Evolutionary conservation across 2,329 filamentous ascomycete genomes (phyloP).

Genomic region (Cladosporium sp.): DNA sequence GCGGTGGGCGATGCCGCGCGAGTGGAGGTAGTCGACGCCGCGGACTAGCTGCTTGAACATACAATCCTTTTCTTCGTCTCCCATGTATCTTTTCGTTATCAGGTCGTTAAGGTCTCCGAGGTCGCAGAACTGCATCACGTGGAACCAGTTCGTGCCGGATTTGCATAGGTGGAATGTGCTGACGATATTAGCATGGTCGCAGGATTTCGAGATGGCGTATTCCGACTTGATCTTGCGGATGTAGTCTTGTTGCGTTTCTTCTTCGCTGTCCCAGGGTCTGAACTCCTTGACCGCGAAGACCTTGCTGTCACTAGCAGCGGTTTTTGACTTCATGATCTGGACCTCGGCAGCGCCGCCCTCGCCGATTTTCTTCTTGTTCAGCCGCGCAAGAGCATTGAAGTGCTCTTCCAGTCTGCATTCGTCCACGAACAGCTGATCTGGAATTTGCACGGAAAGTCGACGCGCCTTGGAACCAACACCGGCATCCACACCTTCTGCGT

Average conservation of each 20-base stretch:
- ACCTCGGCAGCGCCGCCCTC: constrained; percentile 80
- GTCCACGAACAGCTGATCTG: constrained; percentile 26
- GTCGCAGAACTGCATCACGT: constrained; percentile 88
- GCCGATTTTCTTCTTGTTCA: constrained; percentile 68
- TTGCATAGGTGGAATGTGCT: constrained; percentile 69
- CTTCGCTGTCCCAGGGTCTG: constrained; percentile 61
- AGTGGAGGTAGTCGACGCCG: constrained; percentile 75
- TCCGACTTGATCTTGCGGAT: constrained; percentile 87
- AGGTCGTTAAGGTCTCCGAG: constrained; percentile 74
- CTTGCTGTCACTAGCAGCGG: constrained; percentile 45
- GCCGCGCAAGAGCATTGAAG: constrained; percentile 60
- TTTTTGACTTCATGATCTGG: constrained; percentile 69
- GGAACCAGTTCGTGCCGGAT: constrained; percentile 69
- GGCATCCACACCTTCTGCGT: constrained; percentile 25
- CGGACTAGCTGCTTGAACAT: constrained; percentile 85
- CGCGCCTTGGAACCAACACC: constrained; percentile 32
- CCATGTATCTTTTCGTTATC: constrained; percentile 63
- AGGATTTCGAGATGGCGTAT: constrained; percentile 77
- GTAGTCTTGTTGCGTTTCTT: constrained; percentile 64
- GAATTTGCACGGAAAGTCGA: constrained; percentile 26
- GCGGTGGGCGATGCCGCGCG: constrained; percentile 78
- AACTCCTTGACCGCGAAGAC: constrained; percentile 86
- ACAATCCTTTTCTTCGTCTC: constrained; percentile 64
- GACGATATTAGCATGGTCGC: constrained; percentile 83
- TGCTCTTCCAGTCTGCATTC: constrained; percentile 39